phyloP scores from a whole-genome alignment of 202 grass and related monocot genomes.

The Panicum virgatum region DNA sequence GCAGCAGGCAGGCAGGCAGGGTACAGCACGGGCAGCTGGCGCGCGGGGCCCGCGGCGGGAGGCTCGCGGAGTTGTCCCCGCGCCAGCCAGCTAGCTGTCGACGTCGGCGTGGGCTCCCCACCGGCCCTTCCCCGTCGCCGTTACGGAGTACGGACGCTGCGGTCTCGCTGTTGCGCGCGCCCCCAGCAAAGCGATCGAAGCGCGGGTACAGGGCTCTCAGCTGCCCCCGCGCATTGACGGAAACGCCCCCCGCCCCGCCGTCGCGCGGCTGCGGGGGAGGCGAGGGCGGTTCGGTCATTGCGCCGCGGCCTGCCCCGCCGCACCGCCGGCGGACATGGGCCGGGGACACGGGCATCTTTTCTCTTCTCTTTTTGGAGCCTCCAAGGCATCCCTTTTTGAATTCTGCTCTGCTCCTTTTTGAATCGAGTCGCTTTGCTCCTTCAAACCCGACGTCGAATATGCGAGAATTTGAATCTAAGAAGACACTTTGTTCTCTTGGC shows the following conservation, averaged over 20 bases:
- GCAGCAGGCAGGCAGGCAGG: neutral
- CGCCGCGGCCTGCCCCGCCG: neutral
- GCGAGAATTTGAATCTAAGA: too few relatives aligned
- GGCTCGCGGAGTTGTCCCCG: neutral
- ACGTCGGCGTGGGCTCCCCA: too few relatives aligned
- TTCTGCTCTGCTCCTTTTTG: too few relatives aligned
- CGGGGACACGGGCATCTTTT: neutral
- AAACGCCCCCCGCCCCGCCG: neutral
- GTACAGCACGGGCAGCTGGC: neutral
- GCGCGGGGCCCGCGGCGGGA: neutral
- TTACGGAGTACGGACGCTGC: constrained; percentile 3
- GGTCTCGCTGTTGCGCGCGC: neutral
- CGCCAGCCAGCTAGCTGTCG: neutral
- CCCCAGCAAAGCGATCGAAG: neutral
- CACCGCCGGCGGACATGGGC: neutral
- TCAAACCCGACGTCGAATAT: too few relatives aligned
- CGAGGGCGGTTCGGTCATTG: neutral
- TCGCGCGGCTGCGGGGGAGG: neutral
- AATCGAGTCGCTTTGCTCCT: neutral
- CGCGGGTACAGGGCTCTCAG: too few relatives aligned
- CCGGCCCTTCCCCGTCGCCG: constrained; percentile 30
- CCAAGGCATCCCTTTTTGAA: neutral
- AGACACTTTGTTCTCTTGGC: too few relatives aligned
- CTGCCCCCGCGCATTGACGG: neutral
- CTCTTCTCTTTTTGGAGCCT: neutral